These are phyloP conservation scores for Periconia digitata DNA, from an alignment of 2,329 filamentous ascomycete species.

Conservation along the genomic window DNA sequence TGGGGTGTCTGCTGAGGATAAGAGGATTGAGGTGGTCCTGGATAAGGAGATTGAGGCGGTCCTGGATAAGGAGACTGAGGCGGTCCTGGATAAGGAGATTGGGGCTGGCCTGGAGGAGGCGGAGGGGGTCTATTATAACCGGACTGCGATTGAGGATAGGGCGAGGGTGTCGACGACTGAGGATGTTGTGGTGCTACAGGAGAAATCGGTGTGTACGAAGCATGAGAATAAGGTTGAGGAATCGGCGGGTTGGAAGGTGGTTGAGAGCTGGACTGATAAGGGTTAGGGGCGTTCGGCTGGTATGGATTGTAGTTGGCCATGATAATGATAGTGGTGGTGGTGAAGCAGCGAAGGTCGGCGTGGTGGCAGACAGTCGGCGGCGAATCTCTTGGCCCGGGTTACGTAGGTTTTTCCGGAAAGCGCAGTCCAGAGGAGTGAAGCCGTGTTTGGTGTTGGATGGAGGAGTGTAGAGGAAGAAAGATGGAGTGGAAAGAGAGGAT, in stretches of 20 bases:
- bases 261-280: conserved; percentile 26
- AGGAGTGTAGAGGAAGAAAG: conserved; percentile 28
- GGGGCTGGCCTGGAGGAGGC: conserved; percentile 31
- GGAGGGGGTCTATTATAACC: conserved; percentile 39
- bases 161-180: conserved; percentile 39
- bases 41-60: conserved; percentile 24
- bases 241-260: conserved; percentile 27
- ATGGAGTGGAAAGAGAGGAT: conserved; percentile 26
- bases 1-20: conserved; percentile 22
- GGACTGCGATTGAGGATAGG: conserved; percentile 39
- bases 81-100: conserved; percentile 18
- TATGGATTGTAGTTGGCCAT: conserved; percentile 36
- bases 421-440: neutral
- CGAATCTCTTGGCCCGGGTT: neutral
- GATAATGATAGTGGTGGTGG: conserved; percentile 29
- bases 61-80: conserved; percentile 19
- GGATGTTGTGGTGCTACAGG: too few species aligned
- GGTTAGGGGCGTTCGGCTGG: conserved; percentile 30
- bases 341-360: conserved; percentile 11
- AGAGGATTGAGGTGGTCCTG: conserved; percentile 14
- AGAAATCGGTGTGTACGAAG: conserved; percentile 47
- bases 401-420: neutral
- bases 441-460: neutral
- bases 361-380: conserved; percentile 6
- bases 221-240: conserved; percentile 37